Percentiles rank a stretch among this genome's conserved stretches.
Evolutionary conservation across 2,329 filamentous ascomycete species (phyloP).

Genomic region (Scedosporium boydii): DNA sequence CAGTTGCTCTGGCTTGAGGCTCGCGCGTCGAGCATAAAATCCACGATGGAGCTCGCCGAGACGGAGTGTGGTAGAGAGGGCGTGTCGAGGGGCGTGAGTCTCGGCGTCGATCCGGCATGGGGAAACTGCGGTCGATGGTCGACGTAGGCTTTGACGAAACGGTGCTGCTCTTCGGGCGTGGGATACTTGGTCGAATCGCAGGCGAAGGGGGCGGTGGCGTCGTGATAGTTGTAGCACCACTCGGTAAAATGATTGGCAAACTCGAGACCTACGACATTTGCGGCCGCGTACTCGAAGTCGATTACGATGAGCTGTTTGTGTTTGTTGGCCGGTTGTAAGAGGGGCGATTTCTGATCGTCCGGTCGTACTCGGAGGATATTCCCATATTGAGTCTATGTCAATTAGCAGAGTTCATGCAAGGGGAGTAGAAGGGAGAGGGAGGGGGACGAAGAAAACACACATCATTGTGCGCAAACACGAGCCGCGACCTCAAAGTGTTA

Average conservation of each 20-base stretch:
- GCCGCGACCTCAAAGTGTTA: constrained; percentile 56
- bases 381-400: constrained; percentile 80
- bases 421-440: not conserved
- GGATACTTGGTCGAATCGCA: constrained; percentile 68
- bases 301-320: constrained; percentile 97
- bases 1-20: constrained; percentile 16
- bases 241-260: constrained; percentile 98
- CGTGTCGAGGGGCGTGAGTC: constrained; percentile 35
- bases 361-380: constrained; percentile 75
- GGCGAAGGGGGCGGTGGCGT: constrained; percentile 51
- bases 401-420: not conserved
- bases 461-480: constrained; percentile 97
- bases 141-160: constrained; percentile 80
- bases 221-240: constrained; percentile 97
- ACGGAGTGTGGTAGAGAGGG: constrained; percentile 26
- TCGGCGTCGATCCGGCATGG: constrained; percentile 41
- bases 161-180: constrained; percentile 66
- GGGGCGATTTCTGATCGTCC: constrained; percentile 67
- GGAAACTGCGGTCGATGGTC: constrained; percentile 65
- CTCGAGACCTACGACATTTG: constrained; percentile 77
- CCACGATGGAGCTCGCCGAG: constrained; percentile 44
- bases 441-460: constrained; percentile 38
- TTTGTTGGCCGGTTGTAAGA: constrained; percentile 80
- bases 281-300: constrained; percentile 93
- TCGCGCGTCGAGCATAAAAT: constrained; percentile 77